phyloP scores from a whole-genome alignment of 176 grass and related monocot species.

The Musa acuminata region DNA sequence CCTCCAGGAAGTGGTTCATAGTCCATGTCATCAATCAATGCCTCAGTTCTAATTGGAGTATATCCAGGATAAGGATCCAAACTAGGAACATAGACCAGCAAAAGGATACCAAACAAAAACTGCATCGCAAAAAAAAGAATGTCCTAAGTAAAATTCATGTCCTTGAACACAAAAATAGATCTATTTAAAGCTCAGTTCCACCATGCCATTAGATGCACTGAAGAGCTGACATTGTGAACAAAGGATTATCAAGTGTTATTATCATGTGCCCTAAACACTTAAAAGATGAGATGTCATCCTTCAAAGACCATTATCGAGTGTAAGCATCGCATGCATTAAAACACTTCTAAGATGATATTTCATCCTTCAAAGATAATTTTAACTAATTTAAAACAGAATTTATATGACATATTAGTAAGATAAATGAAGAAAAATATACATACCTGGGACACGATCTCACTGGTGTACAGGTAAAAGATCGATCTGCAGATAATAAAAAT shows the following conservation, averaged over 20 bases:
- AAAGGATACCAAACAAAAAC: slow-evolving; percentile 82
- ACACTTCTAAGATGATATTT: no score
- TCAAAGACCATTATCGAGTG: no score
- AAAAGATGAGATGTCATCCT: no score
- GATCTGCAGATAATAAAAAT: slow-evolving; percentile 44
- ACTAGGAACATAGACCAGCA: slow-evolving; percentile 76
- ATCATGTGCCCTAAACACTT: no score
- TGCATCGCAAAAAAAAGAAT: slow-evolving; percentile 19
- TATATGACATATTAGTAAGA: background rate
- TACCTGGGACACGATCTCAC: slow-evolving; percentile 73
- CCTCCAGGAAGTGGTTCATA: slow-evolving; percentile 72
- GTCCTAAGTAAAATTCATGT: background rate
- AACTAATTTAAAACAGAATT: no score
- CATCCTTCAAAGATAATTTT: no score
- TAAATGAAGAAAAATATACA: slow-evolving; percentile 17
- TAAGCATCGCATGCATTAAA: no score
- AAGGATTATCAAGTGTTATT: background rate
- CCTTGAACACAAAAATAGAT: background rate
- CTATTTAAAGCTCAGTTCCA: no score
- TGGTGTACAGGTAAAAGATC: slow-evolving; percentile 67
- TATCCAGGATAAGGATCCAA: slow-evolving; percentile 80
- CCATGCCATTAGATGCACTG: background rate
- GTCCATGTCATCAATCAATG: slow-evolving; percentile 41
- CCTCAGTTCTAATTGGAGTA: slow-evolving; percentile 62
- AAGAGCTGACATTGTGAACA: background rate